Evolutionary conservation across 352 stramenopile species (phyloP).

Genomic region (Globisporangium carolinianum): DNA sequence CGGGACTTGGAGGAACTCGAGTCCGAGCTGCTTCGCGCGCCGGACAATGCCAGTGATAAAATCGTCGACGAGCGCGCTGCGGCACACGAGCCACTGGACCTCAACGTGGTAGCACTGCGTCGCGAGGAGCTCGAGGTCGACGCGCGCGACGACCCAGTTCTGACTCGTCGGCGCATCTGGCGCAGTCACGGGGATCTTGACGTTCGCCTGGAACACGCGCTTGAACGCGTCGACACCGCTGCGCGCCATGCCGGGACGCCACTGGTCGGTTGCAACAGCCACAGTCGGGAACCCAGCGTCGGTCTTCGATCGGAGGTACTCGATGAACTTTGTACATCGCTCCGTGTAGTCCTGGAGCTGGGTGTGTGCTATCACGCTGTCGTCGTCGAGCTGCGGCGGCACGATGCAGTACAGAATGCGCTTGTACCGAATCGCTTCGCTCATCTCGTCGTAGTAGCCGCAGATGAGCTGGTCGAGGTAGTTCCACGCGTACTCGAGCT

Average conservation of each 20-base stretch:
- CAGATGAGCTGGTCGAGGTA: slow-evolving; percentile 82
- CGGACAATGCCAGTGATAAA: slow-evolving; percentile 62
- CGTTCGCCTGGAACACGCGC: slow-evolving; percentile 50
- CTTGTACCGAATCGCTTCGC: slow-evolving; percentile 76
- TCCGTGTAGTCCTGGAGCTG: slow-evolving; percentile 50
- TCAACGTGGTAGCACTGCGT: slow-evolving; percentile 68
- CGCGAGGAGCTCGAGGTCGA: background rate
- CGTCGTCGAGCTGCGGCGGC: slow-evolving; percentile 33
- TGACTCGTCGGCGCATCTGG: slow-evolving; percentile 65
- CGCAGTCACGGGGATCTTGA: slow-evolving; percentile 65
- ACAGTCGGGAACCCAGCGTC: slow-evolving; percentile 51
- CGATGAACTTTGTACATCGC: slow-evolving; percentile 57
- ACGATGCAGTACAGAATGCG: slow-evolving; percentile 70
- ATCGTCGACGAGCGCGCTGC: slow-evolving; percentile 76
- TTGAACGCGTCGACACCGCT: slow-evolving; percentile 59
- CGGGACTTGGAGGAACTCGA: slow-evolving; percentile 57
- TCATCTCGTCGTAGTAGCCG: slow-evolving; percentile 84
- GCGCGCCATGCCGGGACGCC: slow-evolving; percentile 27
- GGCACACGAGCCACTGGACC: slow-evolving; percentile 82
- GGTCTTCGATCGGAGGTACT: slow-evolving; percentile 56
- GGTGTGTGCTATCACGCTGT: background rate
- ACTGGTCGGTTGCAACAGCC: slow-evolving; percentile 40
- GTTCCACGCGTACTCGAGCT: slow-evolving; percentile 83
- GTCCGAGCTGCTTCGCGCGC: slow-evolving; percentile 65
- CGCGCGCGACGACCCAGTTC: slow-evolving; percentile 73